A percentile compares a stretch with the other conserved stretches of the same genome.
Conservation (phyloP, 148 eudicot species). For the Drosera capensis region DNA sequence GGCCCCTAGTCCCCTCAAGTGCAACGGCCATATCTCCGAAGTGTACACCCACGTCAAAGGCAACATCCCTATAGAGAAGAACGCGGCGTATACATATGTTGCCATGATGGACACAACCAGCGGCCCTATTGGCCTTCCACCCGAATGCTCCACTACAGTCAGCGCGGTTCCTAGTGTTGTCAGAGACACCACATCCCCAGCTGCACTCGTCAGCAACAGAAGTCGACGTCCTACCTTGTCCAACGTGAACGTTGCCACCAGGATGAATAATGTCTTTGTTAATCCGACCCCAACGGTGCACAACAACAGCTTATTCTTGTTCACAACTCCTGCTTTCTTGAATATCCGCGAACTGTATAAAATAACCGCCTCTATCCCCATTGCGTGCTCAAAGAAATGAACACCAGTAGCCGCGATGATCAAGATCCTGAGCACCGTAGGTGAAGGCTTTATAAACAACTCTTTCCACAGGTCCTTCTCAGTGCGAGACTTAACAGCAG, state of each 20-base stretch:
- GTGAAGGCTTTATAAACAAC: constrained; percentile 30
- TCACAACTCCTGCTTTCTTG: constrained; percentile 40
- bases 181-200: constrained; percentile 29
- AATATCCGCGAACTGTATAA: constrained; percentile 62
- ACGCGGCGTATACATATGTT: constrained; percentile 30
- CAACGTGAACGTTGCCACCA: constrained; percentile 22
- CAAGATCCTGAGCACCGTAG: constrained; percentile 38
- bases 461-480: constrained; percentile 62
- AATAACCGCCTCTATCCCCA: constrained; percentile 64
- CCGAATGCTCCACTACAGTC: constrained; percentile 19
- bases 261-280: constrained; percentile 25
- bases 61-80: constrained; percentile 49
- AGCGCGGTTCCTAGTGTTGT: constrained; percentile 24
- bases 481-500: too few relatives aligned
- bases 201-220: constrained; percentile 31
- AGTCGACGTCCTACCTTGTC: constrained; percentile 57
- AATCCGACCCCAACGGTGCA: constrained; percentile 54
- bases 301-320: constrained; percentile 24
- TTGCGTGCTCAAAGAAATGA: constrained; percentile 77
- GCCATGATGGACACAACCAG: constrained; percentile 25
- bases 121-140: constrained; percentile 28
- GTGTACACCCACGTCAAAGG: constrained; percentile 74
- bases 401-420: constrained; percentile 47
- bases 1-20: constrained; percentile 49
- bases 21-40: constrained; percentile 64